A percentile compares a stretch with the other conserved stretches of the same genome.
Evolutionary conservation across 192 early-diverging fungal species (phyloP).

Genomic region (Backusella australiensis): DNA sequence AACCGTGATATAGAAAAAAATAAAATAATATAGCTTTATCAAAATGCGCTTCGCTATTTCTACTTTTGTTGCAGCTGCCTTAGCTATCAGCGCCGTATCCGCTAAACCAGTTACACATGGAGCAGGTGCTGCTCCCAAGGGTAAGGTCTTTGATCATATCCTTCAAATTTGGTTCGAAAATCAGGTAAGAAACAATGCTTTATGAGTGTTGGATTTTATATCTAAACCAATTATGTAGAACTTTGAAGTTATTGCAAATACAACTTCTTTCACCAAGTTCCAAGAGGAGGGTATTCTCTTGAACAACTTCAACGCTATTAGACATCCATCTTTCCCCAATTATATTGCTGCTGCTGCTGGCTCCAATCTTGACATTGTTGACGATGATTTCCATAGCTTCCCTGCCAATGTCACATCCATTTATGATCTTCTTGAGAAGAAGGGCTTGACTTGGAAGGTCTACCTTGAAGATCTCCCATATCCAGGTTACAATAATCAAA

Average conservation of each 20-base stretch:
- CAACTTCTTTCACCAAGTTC: not conserved
- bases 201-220: not conserved
- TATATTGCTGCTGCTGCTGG: slow-evolving; percentile 63
- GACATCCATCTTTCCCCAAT: slow-evolving; percentile 74
- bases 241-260: slow-evolving; percentile 4
- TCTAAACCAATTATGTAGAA: not conserved
- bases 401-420: slow-evolving; percentile 33
- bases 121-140: slow-evolving; percentile 6
- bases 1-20: not conserved
- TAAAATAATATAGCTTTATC: not conserved
- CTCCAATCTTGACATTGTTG: slow-evolving; percentile 38
- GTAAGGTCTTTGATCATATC: slow-evolving; percentile 28
- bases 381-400: slow-evolving; percentile 45
- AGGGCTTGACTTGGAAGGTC: slow-evolving; percentile 29
- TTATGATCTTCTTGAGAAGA: slow-evolving; percentile 28
- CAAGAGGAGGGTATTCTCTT: slow-evolving; percentile 6
- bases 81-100: not conserved
- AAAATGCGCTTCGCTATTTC: slow-evolving; percentile 14
- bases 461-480: slow-evolving; percentile 31
- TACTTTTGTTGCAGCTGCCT: slow-evolving; percentile 13
- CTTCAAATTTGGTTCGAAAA: slow-evolving; percentile 32
- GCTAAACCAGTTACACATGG: not conserved
- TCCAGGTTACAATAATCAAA: not conserved
- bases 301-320: slow-evolving; percentile 14
- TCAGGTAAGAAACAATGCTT: not conserved